Evolutionary conservation across 371 early-diverging fungal species (phyloP), one percentile per base, ranked within the genome.

Genomic region (Rhizomucor pusillus): DNA sequence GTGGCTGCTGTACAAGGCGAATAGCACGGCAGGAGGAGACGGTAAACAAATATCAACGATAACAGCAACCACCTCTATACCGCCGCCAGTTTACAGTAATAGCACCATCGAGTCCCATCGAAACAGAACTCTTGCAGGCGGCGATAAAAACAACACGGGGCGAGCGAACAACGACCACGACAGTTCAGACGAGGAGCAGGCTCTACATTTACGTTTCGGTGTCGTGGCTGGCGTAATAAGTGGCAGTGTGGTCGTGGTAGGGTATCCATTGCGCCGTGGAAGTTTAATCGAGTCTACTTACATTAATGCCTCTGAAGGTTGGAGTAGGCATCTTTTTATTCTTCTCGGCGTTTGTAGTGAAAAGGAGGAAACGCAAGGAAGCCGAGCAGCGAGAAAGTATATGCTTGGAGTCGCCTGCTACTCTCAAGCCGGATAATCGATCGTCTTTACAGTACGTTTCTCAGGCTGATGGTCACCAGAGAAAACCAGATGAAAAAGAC

Each of bases 181-280:
- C 40, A 46, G 1, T 29, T 29, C 29, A 29, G 29, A 29, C 29
- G 29, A 29, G 7, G 29, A 29, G 29, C 29, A 29, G 29, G 29
- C 29, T 29, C 29, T 29, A 29, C 56, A 56, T 41, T 57, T 71
- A 5, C 62, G 56, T 23, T 67, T 65, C 36, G 71, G 71, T 16
- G 54, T 67, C 10, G 59, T 65, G n/a, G 67, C 71, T n/a, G 73
- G 73, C 5, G 65, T 66, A 11, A 58, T 72, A 11, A 66, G 69
- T 51, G 73, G 64, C 2, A 60, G 62, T 13, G 73, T 72, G 0
- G 71, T 71, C 5, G 62, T 59, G 69, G 43, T 69, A 34, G 63
- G 60, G 13, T 25, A 50, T 22, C 29, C 29, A 5, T 3, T 29
- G 29, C 29, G 3, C 7, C 7, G 7, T 29, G 3, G 7, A 7